phyloP scores from a whole-genome alignment of 179 eudicot genomes.

The Camellia oleifera region DNA sequence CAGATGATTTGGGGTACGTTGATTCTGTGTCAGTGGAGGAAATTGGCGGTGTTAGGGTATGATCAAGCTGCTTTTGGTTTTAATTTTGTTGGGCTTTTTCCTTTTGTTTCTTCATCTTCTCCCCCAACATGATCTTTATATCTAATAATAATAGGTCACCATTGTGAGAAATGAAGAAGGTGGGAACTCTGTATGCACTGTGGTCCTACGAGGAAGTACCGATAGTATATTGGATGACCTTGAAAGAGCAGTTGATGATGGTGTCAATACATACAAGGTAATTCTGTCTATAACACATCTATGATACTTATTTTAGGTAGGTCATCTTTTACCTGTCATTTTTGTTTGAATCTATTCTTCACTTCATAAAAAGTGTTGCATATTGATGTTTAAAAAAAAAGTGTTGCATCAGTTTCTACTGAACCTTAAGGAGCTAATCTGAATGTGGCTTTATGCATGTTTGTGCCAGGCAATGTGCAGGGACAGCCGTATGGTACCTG shows the following conservation, averaged over 20 bases:
- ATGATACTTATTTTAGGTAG: neutral
- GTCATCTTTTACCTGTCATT: too few relatives aligned
- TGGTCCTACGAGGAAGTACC: slow-evolving; percentile 89
- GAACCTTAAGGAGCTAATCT: neutral
- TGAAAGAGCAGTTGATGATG: slow-evolving; percentile 98
- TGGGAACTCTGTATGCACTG: slow-evolving; percentile 85
- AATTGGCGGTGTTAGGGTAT: slow-evolving; percentile 87
- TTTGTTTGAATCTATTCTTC: too few relatives aligned
- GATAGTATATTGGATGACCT: slow-evolving; percentile 97
- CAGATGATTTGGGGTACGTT: slow-evolving; percentile 85
- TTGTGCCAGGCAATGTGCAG: too few relatives aligned
- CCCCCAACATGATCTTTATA: neutral
- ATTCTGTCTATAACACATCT: neutral
- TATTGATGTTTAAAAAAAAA: neutral
- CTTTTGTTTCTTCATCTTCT: neutral
- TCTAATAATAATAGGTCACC: slow-evolving; percentile 59
- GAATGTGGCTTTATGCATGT: neutral
- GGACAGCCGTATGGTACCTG: too few relatives aligned
- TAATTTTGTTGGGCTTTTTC: neutral
- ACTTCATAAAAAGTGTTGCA: too few relatives aligned
- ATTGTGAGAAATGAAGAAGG: slow-evolving; percentile 92
- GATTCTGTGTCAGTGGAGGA: slow-evolving; percentile 90
- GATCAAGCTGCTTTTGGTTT: neutral
- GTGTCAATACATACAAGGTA: slow-evolving; percentile 94
- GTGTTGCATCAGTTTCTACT: neutral